Conservation (phyloP, 1,139 yeast species). For the Yamadazyma dendronema region DNA sequence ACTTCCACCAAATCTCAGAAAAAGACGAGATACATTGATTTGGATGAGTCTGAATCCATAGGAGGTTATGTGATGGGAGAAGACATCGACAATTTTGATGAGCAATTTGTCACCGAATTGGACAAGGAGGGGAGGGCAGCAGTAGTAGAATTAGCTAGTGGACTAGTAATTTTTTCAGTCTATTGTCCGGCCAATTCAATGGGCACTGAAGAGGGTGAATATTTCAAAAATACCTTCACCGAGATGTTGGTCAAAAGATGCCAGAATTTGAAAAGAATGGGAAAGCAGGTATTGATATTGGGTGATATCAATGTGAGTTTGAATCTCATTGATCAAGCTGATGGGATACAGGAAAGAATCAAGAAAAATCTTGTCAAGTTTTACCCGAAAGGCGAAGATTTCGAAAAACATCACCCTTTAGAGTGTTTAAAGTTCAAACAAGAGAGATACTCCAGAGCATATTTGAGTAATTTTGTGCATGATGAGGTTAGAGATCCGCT, state of each 20-base stretch:
- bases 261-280: conserved; percentile 46
- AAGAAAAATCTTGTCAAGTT: conserved; percentile 22
- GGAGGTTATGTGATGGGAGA: conserved; percentile 68
- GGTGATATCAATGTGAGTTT: conserved; percentile 87
- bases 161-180: conserved; percentile 66
- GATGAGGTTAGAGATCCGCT: conserved; percentile 12
- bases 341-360: conserved; percentile 48
- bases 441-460: conserved; percentile 39
- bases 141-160: conserved; percentile 65
- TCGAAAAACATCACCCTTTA: conserved; percentile 42
- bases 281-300: conserved; percentile 70
- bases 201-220: conserved; percentile 68
- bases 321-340: conserved; percentile 83
- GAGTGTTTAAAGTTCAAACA: conserved; percentile 43
- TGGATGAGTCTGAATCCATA: conserved; percentile 35
- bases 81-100: conserved; percentile 22
- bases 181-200: conserved; percentile 93
- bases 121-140: conserved; percentile 88
- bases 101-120: conserved; percentile 42
- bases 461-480: conserved; percentile 40
- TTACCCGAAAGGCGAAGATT: conserved; percentile 24
- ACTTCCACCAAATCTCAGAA: conserved; percentile 14
- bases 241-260: conserved; percentile 59
- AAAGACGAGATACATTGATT: conserved; percentile 22
- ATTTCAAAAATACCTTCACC: conserved; percentile 58